These are phyloP conservation scores for Ilyonectria sp. DNA, from an alignment of 2,329 filamentous ascomycete genomes.

Conservation along the genomic window DNA sequence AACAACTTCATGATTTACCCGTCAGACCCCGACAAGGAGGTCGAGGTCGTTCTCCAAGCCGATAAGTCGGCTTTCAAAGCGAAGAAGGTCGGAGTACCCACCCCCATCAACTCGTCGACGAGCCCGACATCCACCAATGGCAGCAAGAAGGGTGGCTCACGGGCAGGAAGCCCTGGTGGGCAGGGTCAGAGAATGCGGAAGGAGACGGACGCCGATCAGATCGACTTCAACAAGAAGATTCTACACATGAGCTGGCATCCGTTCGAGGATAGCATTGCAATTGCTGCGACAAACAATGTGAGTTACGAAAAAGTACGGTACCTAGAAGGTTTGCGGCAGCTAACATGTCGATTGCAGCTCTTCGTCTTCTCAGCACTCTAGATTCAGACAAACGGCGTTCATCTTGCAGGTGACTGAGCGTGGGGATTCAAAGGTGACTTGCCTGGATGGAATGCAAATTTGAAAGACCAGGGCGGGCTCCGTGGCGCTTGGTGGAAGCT, in stretches of 20 bases:
- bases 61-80: slow-evolving; percentile 99
- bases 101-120: slow-evolving; percentile 89
- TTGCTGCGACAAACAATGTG: slow-evolving; percentile 99
- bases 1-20: slow-evolving; percentile 99
- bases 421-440: slow-evolving; percentile 33
- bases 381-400: slow-evolving; percentile 45
- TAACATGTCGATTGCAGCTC: slow-evolving; percentile 64
- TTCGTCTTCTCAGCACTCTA: slow-evolving; percentile 86
- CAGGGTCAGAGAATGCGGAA: slow-evolving; percentile 97
- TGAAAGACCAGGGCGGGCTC: slow-evolving; percentile 37
- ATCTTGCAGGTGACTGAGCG: slow-evolving; percentile 43
- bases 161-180: slow-evolving; percentile 86
- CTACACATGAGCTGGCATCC: slow-evolving; percentile 99
- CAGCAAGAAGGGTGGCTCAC: slow-evolving; percentile 89
- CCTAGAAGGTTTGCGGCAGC: slow-evolving; percentile 22
- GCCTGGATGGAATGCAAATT: slow-evolving; percentile 35
- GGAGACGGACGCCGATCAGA: slow-evolving; percentile 98
- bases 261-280: slow-evolving; percentile 99
- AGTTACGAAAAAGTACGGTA: slow-evolving; percentile 59
- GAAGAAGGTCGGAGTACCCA: slow-evolving; percentile 98
- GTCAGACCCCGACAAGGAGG: slow-evolving; percentile 94
- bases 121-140: slow-evolving; percentile 75
- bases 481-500: slow-evolving; percentile 33
- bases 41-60: slow-evolving; percentile 96
- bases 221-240: slow-evolving; percentile 99